A percentile compares a stretch with the other conserved stretches of the same genome.
These are phyloP conservation scores for Lactarius sp. DNA, from an alignment of 768 basidiomycete genomes.

Conservation along the genomic window DNA sequence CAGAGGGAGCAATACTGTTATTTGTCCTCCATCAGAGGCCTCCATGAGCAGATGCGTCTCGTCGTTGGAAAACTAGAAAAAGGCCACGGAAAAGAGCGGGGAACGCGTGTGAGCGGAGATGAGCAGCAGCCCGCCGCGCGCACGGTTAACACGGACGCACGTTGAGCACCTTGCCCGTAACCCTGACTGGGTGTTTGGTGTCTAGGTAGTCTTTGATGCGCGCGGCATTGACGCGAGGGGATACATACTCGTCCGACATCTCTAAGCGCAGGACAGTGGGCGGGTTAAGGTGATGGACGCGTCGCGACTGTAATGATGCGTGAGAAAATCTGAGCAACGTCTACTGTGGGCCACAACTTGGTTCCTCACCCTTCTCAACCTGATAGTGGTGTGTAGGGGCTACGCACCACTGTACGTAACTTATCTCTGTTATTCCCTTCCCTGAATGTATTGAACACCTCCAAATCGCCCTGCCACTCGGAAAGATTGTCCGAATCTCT, in stretches of 20 bases:
- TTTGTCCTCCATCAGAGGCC: slow-evolving; percentile 21
- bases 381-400: too few relatives aligned
- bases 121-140: background rate
- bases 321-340: too few relatives aligned
- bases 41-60: slow-evolving; percentile 19
- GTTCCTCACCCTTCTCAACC: too few relatives aligned
- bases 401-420: too few relatives aligned
- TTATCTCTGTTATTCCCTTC: too few relatives aligned
- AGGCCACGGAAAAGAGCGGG: background rate
- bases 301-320: background rate
- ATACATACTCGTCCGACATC: slow-evolving; percentile 10
- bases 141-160: slow-evolving; percentile 1
- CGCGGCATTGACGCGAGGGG: slow-evolving; percentile 23
- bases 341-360: too few relatives aligned
- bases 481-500: too few relatives aligned
- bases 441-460: too few relatives aligned
- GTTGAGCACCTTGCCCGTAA: slow-evolving; percentile 22
- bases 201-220: slow-evolving; percentile 16
- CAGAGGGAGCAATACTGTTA: slow-evolving; percentile 12
- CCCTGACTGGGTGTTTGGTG: slow-evolving; percentile 13
- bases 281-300: background rate
- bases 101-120: background rate
- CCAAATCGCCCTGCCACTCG: too few relatives aligned
- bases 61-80: slow-evolving; percentile 16
- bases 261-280: background rate